Percentiles rank a stretch among this genome's conserved stretches.
Evolutionary conservation across 352 stramenopile species (phyloP).

Genomic region (Globisporangium perplexum): DNA sequence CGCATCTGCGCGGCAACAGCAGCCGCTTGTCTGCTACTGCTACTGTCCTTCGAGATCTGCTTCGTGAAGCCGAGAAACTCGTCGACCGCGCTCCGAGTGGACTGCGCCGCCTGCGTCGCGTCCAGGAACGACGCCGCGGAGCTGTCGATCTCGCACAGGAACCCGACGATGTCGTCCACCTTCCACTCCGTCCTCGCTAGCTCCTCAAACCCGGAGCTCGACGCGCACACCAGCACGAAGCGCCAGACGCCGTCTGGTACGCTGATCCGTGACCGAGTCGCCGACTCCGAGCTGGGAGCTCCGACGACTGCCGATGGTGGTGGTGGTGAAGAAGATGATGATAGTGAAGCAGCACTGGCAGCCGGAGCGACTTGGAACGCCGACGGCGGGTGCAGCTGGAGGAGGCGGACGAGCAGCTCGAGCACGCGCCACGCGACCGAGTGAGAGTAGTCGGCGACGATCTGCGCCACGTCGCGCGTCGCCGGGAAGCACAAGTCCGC

Average conservation of each 20-base stretch:
- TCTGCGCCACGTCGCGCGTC: neutral
- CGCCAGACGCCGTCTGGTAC: constrained; percentile 34
- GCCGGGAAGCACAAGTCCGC: constrained; percentile 23
- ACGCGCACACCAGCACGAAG: constrained; percentile 29
- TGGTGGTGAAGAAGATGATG: no score
- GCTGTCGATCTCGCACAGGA: constrained; percentile 10
- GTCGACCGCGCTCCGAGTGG: constrained; percentile 19
- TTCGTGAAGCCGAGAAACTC: constrained; percentile 18
- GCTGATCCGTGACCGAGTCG: constrained; percentile 8
- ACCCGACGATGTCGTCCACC: constrained; percentile 25
- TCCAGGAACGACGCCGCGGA: constrained; percentile 15
- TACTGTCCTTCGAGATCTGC: constrained; percentile 11
- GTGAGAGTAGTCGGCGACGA: neutral
- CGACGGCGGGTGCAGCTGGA: constrained; percentile 27
- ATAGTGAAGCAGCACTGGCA: neutral
- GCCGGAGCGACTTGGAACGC: constrained; percentile 17
- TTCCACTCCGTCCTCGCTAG: constrained; percentile 28
- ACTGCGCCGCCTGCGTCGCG: constrained; percentile 18
- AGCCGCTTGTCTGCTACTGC: neutral
- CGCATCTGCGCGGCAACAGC: constrained; percentile 15
- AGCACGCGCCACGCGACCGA: constrained; percentile 13
- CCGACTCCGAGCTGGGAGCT: neutral
- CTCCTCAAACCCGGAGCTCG: constrained; percentile 16
- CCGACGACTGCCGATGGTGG: no score
- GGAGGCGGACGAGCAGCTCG: constrained; percentile 32